Conservation (phyloP, 148 eudicot species). For the Amaranthus cruentus region DNA sequence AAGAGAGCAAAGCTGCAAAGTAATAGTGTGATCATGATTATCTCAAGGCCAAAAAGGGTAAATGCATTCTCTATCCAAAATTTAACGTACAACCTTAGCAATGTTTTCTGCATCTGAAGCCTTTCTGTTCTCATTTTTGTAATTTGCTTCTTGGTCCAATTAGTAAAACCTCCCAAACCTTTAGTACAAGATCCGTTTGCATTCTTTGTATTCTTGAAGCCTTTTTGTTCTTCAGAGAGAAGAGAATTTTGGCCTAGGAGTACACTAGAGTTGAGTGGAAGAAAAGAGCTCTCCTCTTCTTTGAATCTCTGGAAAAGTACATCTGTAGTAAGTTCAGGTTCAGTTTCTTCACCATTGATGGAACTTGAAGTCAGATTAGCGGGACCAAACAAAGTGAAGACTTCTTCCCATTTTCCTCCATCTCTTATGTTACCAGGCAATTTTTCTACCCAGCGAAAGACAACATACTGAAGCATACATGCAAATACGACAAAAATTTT, state of each 20-base stretch:
- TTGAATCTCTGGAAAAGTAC: slow-evolving; percentile 35
- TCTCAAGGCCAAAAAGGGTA: slow-evolving; percentile 94
- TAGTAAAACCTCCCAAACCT: slow-evolving; percentile 68
- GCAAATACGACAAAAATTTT: slow-evolving; percentile 85
- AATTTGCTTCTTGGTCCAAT: slow-evolving; percentile 82
- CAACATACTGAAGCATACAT: slow-evolving; percentile 93
- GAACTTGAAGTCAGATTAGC: slow-evolving; percentile 28
- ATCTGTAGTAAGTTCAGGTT: slow-evolving; percentile 31
- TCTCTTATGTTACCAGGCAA: slow-evolving; percentile 42
- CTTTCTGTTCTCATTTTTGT: slow-evolving; percentile 72
- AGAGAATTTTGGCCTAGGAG: slow-evolving; percentile 24
- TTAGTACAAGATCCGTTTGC: slow-evolving; percentile 47
- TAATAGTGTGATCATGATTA: slow-evolving; percentile 88
- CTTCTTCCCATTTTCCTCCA: slow-evolving; percentile 71
- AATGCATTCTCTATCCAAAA: slow-evolving; percentile 94
- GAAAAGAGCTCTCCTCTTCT: slow-evolving; percentile 35
- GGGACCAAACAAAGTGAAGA: slow-evolving; percentile 74
- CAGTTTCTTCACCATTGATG: slow-evolving; percentile 39
- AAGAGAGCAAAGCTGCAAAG: slow-evolving; percentile 79
- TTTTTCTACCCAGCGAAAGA: slow-evolving; percentile 82
- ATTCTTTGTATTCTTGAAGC: slow-evolving; percentile 29
- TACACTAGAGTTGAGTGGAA: slow-evolving; percentile 26
- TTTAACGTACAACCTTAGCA: slow-evolving; percentile 77
- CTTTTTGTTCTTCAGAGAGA: slow-evolving; percentile 22
- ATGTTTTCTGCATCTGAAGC: slow-evolving; percentile 76